phyloP scores from a whole-genome alignment of 805 yeast species.

The Ogataea corticis region DNA sequence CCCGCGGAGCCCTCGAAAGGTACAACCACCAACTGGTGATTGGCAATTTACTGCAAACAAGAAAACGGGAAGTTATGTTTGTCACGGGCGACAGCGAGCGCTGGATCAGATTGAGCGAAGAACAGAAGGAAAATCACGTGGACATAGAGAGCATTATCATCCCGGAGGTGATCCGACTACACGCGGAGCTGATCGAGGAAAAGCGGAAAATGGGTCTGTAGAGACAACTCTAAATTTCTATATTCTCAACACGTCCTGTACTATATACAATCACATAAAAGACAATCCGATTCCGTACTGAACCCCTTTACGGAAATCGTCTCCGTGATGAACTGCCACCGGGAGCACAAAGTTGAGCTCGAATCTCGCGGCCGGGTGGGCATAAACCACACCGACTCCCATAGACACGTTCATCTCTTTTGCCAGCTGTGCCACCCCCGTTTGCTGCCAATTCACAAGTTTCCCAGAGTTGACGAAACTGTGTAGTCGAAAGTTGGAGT shows the following conservation, averaged over 20 bases:
- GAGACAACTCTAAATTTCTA: too few species aligned
- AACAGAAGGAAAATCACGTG: conserved; percentile 38
- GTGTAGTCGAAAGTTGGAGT: conserved; percentile 50
- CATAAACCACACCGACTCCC: conserved; percentile 53
- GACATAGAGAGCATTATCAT: conserved; percentile 82
- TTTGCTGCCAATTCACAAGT: conserved; percentile 30
- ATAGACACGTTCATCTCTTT: conserved; percentile 38
- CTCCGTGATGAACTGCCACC: conserved; percentile 43
- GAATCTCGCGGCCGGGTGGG: conserved; percentile 59
- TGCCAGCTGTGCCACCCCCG: conserved; percentile 6
- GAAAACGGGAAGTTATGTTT: conserved; percentile 86
- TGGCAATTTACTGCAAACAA: conserved; percentile 86
- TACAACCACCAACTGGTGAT: conserved; percentile 93
- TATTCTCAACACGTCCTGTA: conserved; percentile 5
- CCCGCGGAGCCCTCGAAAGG: conserved; percentile 74
- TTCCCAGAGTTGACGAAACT: conserved; percentile 50
- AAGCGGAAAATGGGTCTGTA: conserved; percentile 29
- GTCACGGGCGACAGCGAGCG: conserved; percentile 52
- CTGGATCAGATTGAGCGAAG: conserved; percentile 54
- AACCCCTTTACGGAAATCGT: conserved; percentile 50
- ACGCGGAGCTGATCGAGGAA: conserved; percentile 57
- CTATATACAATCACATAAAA: conserved; percentile 40
- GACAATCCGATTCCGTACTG: conserved; percentile 64
- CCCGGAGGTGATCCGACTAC: conserved; percentile 71
- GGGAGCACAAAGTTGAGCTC: conserved; percentile 59